These are phyloP conservation scores for Shiraia sp. DNA, from an alignment of 2,329 filamentous ascomycete genomes.

Conservation along the genomic window DNA sequence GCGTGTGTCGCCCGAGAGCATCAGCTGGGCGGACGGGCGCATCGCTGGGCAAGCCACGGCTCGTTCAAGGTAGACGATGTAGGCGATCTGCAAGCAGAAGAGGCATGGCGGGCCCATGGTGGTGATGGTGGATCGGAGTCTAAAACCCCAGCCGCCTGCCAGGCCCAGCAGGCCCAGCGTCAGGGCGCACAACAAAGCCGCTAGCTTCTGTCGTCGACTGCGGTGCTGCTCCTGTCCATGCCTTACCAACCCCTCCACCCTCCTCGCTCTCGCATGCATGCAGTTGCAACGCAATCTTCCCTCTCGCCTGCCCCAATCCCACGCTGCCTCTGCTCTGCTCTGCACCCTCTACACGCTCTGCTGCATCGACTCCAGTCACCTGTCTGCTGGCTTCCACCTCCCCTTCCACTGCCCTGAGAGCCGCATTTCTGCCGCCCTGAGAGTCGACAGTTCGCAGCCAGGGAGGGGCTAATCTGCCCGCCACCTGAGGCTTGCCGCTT, in stretches of 20 bases:
- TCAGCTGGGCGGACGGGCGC: too few species aligned
- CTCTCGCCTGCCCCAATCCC: conserved; percentile 29
- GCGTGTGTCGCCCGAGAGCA: too few species aligned
- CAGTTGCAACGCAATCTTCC: conserved; percentile 33
- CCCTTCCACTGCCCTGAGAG: conserved; percentile 18
- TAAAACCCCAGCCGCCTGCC: conserved; percentile 32
- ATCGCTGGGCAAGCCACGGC: conserved; percentile 11
- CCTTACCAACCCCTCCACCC: conserved; percentile 25
- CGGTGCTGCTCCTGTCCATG: conserved; percentile 24
- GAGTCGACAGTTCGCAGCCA: conserved; percentile 2
- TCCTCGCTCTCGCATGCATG: too few species aligned
- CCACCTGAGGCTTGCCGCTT: conserved; percentile 23
- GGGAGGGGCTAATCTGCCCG: conserved; percentile 26
- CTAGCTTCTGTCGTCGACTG: too few species aligned
- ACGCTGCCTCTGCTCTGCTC: conserved; percentile 21
- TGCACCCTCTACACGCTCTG: conserved; percentile 27
- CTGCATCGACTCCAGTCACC: conserved; percentile 15
- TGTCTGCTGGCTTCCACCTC: conserved; percentile 9
- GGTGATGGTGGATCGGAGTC: conserved; percentile 23
- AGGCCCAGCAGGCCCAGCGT: conserved; percentile 26
- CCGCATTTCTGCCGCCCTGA: conserved; percentile 26
- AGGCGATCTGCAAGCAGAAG: conserved; percentile 21
- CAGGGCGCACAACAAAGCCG: conserved; percentile 33
- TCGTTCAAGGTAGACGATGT: conserved; percentile 1
- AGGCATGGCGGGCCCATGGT: conserved; percentile 22